These are phyloP conservation scores for Rhizophlyctis rosea DNA, from an alignment of 192 early-diverging fungal genomes.

Conservation along the genomic window DNA sequence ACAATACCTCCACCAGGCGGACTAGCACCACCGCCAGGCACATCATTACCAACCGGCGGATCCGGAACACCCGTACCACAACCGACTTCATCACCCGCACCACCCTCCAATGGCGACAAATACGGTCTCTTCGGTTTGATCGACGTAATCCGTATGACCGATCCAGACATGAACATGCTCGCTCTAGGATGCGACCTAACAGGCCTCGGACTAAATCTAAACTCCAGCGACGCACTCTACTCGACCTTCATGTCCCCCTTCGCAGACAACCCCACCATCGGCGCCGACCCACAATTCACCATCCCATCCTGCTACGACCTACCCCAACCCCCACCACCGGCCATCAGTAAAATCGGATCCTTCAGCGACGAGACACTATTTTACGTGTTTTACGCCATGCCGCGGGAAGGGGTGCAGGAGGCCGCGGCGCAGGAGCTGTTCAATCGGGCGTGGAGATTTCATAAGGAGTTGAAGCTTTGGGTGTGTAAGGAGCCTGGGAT, in stretches of 20 bases:
- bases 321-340: constrained; percentile 44
- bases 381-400: constrained; percentile 96
- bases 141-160: constrained; percentile 73
- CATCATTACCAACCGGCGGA: constrained; percentile 30
- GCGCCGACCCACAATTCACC: constrained; percentile 80
- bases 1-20: no score
- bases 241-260: constrained; percentile 89
- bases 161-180: constrained; percentile 74
- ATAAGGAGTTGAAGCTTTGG: constrained; percentile 93
- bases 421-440: constrained; percentile 92
- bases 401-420: constrained; percentile 89
- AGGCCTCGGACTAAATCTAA: constrained; percentile 68
- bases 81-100: constrained; percentile 27
- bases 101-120: constrained; percentile 47
- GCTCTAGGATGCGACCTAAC: constrained; percentile 90
- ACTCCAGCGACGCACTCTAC: constrained; percentile 56
- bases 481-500: constrained; percentile 70
- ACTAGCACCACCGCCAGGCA: no score
- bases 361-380: constrained; percentile 93
- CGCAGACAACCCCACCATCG: constrained; percentile 66
- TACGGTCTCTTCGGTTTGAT: constrained; percentile 87
- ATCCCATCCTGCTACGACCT: constrained; percentile 77
- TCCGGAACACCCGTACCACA: constrained; percentile 13
- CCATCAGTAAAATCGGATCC: constrained; percentile 66
- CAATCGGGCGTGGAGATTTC: constrained; percentile 92